Conservation (phyloP, 2,329 filamentous ascomycete genomes). For the Cucurbitaria berberidis region DNA sequence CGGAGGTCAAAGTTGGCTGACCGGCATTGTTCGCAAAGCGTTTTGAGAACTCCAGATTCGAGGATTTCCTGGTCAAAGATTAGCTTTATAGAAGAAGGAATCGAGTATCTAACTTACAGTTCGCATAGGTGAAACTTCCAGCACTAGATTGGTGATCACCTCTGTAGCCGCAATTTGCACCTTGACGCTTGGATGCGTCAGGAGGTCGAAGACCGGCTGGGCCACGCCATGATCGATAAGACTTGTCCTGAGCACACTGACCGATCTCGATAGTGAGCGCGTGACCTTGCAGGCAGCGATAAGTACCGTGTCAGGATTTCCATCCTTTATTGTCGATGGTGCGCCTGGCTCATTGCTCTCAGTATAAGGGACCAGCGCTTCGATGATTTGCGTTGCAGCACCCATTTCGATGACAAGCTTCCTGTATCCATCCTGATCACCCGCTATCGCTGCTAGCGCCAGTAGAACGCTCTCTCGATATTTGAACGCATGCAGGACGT, state of each 20-base stretch:
- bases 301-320: constrained; percentile 79
- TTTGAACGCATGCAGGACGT: constrained; percentile 72
- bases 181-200: constrained; percentile 76
- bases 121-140: constrained; percentile 90
- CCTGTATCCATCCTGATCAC: constrained; percentile 81
- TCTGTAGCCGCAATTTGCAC: constrained; percentile 87
- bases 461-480: constrained; percentile 78
- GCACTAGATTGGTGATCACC: constrained; percentile 81
- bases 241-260: constrained; percentile 82
- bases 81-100: constrained; percentile 6
- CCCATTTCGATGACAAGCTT: constrained; percentile 83
- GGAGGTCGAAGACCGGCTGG: constrained; percentile 74
- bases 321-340: constrained; percentile 59
- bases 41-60: constrained; percentile 74
- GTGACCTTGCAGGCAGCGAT: constrained; percentile 84
- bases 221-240: constrained; percentile 86
- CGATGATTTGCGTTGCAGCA: constrained; percentile 80
- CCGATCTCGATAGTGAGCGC: constrained; percentile 81
- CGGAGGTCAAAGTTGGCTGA: constrained; percentile 79
- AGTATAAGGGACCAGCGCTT: constrained; percentile 73
- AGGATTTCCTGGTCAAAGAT: constrained; percentile 63
- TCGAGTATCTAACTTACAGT: constrained; percentile 64
- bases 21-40: constrained; percentile 83
- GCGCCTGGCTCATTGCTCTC: constrained; percentile 42
- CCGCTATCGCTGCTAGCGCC: constrained; percentile 80